A percentile compares a stretch with the other conserved stretches of the same genome.
Conservation (phyloP, 179 eudicot species). For the Beta lomatogona region DNA sequence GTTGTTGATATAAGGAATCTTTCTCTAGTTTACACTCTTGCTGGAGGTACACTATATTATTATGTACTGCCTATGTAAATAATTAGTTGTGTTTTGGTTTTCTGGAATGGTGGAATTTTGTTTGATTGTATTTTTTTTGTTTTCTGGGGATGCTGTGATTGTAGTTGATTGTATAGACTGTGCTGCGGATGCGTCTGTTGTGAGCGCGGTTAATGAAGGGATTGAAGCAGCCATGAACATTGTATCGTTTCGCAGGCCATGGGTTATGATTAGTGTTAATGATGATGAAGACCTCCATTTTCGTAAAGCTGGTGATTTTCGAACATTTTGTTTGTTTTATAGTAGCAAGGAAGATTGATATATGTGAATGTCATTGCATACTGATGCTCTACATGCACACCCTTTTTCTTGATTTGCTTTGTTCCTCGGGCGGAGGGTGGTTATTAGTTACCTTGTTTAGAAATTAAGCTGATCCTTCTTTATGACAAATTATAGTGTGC, state of each 20-base stretch:
- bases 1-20: slow-evolving; percentile 83
- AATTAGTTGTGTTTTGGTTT: background rate
- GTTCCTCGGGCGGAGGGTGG: too few relatives aligned
- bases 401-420: too few relatives aligned
- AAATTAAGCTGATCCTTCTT: too few relatives aligned
- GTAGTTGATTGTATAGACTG: slow-evolving; percentile 97
- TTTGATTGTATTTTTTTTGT: background rate
- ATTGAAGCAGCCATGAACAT: slow-evolving; percentile 68
- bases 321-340: background rate
- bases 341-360: background rate
- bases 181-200: slow-evolving; percentile 91
- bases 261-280: slow-evolving; percentile 97
- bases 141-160: slow-evolving; percentile 3
- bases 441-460: too few relatives aligned
- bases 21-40: slow-evolving; percentile 82
- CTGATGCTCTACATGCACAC: too few relatives aligned
- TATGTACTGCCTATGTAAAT: background rate
- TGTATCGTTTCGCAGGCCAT: slow-evolving; percentile 65
- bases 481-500: background rate
- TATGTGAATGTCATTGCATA: background rate
- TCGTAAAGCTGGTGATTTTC: slow-evolving; percentile 78
- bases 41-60: slow-evolving; percentile 64
- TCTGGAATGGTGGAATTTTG: background rate
- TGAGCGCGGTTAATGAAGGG: slow-evolving; percentile 83
- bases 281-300: slow-evolving; percentile 95